Conservation (phyloP, 2,329 filamentous ascomycete species). For the Nothophoma quercina region DNA sequence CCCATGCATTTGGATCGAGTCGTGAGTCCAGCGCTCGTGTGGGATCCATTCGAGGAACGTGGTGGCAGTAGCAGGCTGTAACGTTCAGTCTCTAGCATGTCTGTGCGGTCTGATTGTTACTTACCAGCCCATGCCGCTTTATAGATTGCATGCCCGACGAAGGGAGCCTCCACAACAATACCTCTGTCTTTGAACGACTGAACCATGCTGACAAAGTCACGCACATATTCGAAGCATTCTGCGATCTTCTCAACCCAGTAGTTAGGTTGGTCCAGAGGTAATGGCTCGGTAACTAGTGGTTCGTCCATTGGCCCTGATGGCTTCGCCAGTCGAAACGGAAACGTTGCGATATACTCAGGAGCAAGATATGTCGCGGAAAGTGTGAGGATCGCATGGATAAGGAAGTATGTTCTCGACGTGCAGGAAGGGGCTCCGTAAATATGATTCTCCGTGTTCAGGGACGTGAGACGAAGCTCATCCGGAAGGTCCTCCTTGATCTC, state of each 20-base stretch:
- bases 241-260: conserved; percentile 72
- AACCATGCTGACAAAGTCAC: conserved; percentile 70
- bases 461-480: conserved; percentile 63
- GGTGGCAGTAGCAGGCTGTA: conserved; percentile 67
- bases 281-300: conserved; percentile 60
- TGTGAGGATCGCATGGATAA: conserved; percentile 71
- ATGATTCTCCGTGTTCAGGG: conserved; percentile 70
- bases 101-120: conserved; percentile 4
- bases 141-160: conserved; percentile 73
- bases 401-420: conserved; percentile 69
- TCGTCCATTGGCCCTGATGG: conserved; percentile 67
- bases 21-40: conserved; percentile 57
- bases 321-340: conserved; percentile 64
- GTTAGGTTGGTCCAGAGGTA: conserved; percentile 31
- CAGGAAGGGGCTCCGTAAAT: conserved; percentile 62
- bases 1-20: conserved; percentile 24
- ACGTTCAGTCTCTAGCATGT: conserved; percentile 3
- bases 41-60: conserved; percentile 74
- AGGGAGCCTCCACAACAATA: conserved; percentile 71
- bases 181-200: conserved; percentile 67
- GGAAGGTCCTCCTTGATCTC: conserved; percentile 65
- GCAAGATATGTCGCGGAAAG: conserved; percentile 73
- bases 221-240: conserved; percentile 68
- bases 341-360: conserved; percentile 70
- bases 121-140: conserved; percentile 67